Percentiles rank a stretch among this genome's conserved stretches.
These are phyloP conservation scores for Rhynchospora tenuis DNA, from an alignment of 176 grass and related monocot species.

Conservation along the genomic window DNA sequence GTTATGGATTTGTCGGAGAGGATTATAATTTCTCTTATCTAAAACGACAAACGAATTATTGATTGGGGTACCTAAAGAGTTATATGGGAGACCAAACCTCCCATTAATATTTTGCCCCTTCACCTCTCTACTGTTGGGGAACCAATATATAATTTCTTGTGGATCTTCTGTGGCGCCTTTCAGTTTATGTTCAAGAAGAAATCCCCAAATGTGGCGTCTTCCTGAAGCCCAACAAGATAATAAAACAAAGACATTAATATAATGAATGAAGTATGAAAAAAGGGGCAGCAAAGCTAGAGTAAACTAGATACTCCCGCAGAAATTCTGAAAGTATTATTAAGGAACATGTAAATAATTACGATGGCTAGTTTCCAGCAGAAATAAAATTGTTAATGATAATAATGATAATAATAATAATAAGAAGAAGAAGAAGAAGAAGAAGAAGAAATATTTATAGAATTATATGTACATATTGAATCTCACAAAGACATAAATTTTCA, in stretches of 20 bases:
- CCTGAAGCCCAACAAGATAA: not conserved
- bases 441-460: too few species aligned
- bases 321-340: too few species aligned
- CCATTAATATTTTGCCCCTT: conserved; percentile 1
- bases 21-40: not conserved
- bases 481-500: too few species aligned
- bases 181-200: not conserved
- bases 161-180: not conserved
- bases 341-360: too few species aligned
- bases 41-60: conserved; percentile 16
- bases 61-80: not conserved
- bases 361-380: too few species aligned
- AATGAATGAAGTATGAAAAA: not conserved
- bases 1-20: not conserved
- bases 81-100: not conserved
- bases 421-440: too few species aligned
- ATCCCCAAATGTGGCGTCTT: not conserved
- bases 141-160: not conserved
- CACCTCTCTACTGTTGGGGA: not conserved
- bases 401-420: too few species aligned
- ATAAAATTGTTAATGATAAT: too few species aligned
- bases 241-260: not conserved
- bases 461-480: too few species aligned
- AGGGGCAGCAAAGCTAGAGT: not conserved
- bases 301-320: not conserved